Base-by-base conservation (phyloP, 1,139 yeast species). In the Hanseniaspora uvarum region DNA sequence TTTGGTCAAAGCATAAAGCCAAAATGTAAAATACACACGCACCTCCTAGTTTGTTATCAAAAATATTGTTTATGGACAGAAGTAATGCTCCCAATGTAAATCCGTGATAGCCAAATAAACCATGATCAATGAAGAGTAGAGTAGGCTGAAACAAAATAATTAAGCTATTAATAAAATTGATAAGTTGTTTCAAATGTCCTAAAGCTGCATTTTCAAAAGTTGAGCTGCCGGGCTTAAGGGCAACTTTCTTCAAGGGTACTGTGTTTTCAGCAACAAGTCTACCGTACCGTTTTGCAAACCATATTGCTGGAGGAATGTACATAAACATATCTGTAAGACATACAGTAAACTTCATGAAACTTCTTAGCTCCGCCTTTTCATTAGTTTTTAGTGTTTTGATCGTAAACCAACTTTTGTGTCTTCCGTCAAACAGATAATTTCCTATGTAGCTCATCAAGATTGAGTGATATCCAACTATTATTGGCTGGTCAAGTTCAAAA, bases 401-500 rank as follows among this genome's bases (percentile, higher is more conserved):
- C 8, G 73, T 81, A 68, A 92, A 88, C 98, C 98, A 92, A 0
- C 67, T 61, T 0, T 80, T 71, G n/a, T 31, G 37, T 21, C 34
- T 50, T 5, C 53, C 53, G 16, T 46, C 53, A 43, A 50, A 50
- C 18, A 50, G 12, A 28, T 44, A 43, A 8, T 48, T 44, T 0
- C 96, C 97, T 30, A 92, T 61, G 56, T 74, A 73, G 0, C 98
- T 98, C 53, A 84, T 67, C 1, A 86, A 48, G 77, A 83, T 87
- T 55, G 95, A 87, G 65, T 92, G 97, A 66, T 77, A 89, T 0
- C 97, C 98, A 0, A 98, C 92, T 59, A 94, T 72, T 5, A 98
- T 98, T 1, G 99, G 99, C 66, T 92, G 94, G 67, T 94, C 98
- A 73, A 0, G 97, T 96, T 98, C 98, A 92, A 71, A 92, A 88